Percentiles rank a stretch among this genome's conserved stretches.
phyloP scores from a whole-genome alignment of 148 eudicot species.

The Nepenthes gracilis region DNA sequence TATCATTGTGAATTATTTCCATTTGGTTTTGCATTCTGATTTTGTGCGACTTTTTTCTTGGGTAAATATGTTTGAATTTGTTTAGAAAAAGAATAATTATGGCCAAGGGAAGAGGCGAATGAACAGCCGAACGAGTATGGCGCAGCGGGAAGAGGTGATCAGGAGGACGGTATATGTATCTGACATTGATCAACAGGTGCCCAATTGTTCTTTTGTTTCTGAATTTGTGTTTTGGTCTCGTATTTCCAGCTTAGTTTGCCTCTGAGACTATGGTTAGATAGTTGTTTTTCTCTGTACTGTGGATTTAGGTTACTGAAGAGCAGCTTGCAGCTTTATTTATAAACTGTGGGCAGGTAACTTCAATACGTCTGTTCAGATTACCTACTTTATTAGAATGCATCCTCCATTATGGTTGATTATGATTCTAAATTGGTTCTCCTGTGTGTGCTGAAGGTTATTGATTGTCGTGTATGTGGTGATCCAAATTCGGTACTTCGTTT shows the following conservation, averaged over 20 bases:
- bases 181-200: conserved; percentile 90
- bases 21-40: neutral
- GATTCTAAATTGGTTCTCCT: conserved; percentile 4
- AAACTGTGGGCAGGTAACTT: conserved; percentile 81
- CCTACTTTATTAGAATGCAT: neutral
- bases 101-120: conserved; percentile 48
- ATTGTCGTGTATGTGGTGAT: conserved; percentile 98
- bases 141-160: conserved; percentile 79
- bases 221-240: neutral
- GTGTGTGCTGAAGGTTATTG: conserved; percentile 65
- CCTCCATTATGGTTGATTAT: neutral
- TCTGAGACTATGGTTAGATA: neutral
- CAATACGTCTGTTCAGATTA: neutral
- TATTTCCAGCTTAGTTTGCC: neutral
- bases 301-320: conserved; percentile 85
- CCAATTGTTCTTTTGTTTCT: neutral
- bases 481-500: conserved; percentile 96
- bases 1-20: neutral
- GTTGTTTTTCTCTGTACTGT: neutral
- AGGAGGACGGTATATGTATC: conserved; percentile 94
- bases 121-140: conserved; percentile 64
- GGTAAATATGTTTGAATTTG: neutral
- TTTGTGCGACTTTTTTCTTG: neutral
- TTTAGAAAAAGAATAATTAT: conserved; percentile 37
- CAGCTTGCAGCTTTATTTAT: conserved; percentile 88